These are phyloP conservation scores for Chlamydomonas schloesseri DNA, from an alignment of 139 green algal species.

Conservation along the genomic window DNA sequence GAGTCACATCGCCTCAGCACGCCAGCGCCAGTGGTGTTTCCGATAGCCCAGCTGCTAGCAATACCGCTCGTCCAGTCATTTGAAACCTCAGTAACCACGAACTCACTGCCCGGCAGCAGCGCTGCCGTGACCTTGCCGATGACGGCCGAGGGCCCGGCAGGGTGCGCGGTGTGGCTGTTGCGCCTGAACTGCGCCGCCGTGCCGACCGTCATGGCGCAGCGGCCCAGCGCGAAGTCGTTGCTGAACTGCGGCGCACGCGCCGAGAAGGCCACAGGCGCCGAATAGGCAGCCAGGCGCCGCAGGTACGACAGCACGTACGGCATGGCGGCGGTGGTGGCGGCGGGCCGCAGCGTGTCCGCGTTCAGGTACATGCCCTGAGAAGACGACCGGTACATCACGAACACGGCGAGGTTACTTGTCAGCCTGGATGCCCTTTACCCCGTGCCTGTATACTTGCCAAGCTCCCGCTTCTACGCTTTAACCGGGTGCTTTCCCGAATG, in stretches of 20 bases:
- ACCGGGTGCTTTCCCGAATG: too few species aligned
- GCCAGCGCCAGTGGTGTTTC: too few species aligned
- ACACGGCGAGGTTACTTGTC: too few species aligned
- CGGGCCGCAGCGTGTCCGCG: neutral
- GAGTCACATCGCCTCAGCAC: too few species aligned
- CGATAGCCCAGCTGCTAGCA: neutral
- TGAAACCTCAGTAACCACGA: neutral
- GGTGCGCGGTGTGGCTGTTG: constrained; percentile 12
- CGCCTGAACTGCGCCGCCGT: constrained; percentile 21
- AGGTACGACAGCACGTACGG: constrained; percentile 14
- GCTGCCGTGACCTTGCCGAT: neutral
- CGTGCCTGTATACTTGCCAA: too few species aligned
- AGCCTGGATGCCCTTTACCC: too few species aligned
- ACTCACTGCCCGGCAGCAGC: constrained; percentile 6
- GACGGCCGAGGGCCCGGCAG: neutral
- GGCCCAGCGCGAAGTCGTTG: constrained; percentile 8
- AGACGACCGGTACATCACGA: too few species aligned
- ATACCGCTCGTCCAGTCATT: too few species aligned
- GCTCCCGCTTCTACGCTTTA: too few species aligned
- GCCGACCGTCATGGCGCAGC: constrained; percentile 3
- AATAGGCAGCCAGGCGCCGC: neutral
- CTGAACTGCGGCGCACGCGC: neutral
- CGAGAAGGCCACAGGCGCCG: neutral
- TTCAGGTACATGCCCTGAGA: constrained; percentile 7
- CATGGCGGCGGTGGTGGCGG: neutral